A percentile compares a stretch with the other conserved stretches of the same genome.
Evolutionary conservation across 1,284 basidiomycete genomes (phyloP).

Genomic region (Uromyces viciae-fabae): DNA sequence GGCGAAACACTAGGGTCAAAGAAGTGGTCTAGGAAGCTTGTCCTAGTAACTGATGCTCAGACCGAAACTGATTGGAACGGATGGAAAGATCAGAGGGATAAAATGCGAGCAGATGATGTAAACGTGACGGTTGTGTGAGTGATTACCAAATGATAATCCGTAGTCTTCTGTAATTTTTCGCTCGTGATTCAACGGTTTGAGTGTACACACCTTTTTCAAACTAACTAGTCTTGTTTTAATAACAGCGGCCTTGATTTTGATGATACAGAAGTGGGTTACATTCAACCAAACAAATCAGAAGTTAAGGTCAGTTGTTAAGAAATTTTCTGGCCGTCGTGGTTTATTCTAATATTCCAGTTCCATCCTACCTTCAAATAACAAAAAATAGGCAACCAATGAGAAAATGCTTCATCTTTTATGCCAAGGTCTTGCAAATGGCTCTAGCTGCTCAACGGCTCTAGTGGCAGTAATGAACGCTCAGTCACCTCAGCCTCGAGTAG

Average conservation of each 20-base stretch:
- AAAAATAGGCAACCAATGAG: conserved; percentile 24
- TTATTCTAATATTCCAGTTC: neutral
- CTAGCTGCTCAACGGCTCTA: conserved; percentile 16
- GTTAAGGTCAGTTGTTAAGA: neutral
- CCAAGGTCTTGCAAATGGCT: conserved; percentile 1
- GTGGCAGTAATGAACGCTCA: conserved; percentile 25
- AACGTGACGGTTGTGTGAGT: conserved; percentile 32
- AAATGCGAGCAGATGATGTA: conserved; percentile 13
- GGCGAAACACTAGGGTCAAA: conserved; percentile 16
- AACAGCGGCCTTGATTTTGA: conserved; percentile 34
- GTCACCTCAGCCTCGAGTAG: conserved; percentile 15
- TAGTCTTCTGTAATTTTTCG: neutral
- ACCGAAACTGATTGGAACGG: conserved; percentile 27
- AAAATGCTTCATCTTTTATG: neutral
- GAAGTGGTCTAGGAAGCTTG: conserved; percentile 33
- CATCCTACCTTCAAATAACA: neutral
- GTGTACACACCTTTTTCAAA: neutral
- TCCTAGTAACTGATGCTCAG: conserved; percentile 22
- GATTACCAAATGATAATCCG: neutral
- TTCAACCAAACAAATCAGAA: conserved; percentile 35
- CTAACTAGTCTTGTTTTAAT: neutral
- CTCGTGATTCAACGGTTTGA: neutral
- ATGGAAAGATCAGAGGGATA: conserved; percentile 5
- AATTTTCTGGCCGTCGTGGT: neutral
- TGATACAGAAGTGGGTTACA: conserved; percentile 11